Evolutionary conservation across 2,329 filamentous ascomycete genomes (phyloP), one percentile per base, ranked within the genome.

Genomic region (Daldinia sp.): DNA sequence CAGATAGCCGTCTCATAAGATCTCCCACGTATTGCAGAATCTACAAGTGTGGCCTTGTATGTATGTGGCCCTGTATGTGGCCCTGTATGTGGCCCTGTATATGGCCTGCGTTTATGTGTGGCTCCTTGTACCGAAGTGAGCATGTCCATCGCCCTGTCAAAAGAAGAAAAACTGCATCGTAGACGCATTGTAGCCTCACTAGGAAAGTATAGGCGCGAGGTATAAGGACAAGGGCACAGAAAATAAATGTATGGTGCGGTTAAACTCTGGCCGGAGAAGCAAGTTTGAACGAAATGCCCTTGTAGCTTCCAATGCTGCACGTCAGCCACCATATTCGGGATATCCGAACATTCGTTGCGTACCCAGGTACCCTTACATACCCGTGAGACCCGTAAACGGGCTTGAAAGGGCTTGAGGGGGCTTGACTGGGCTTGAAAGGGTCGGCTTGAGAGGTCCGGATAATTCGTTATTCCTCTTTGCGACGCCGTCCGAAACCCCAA

Each of bases 291-390:
- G 23, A 49, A 25, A 49, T 35, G n/a, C n/a, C 17, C 17, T 35
- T 9, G 2, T n/a, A n/a, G n/a, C n/a, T n/a, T n/a, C n/a, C n/a
- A n/a, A n/a, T 29, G 21, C 41, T 72, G 72, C 71, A 73, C 67
- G 69, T 72, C 68, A 68, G 69, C 70, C 69, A 68, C 69, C 67
- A 67, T 64, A 23, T 64, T 67, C 72, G 72, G 72, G 30, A 61
- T 62, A 65, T 56, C 72, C 72, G 58, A 67, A 58, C 21, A 17
- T 45, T 25, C n/a, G 10, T 9, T 43, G 39, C 3, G 3, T 25
- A n/a, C n/a, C n/a, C n/a, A n/a, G n/a, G n/a, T 19, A 15, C 4
- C 21, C 7, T 41, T 45, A 2, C 23, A 45, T 15, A n/a, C n/a
- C n/a, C n/a, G n/a, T n/a, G n/a, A n/a, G n/a, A n/a, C n/a, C n/a